A percentile compares a stretch with the other conserved stretches of the same genome.
Evolutionary conservation across 176 grass and related monocot genomes (phyloP).

Genomic region (Avena eriantha): DNA sequence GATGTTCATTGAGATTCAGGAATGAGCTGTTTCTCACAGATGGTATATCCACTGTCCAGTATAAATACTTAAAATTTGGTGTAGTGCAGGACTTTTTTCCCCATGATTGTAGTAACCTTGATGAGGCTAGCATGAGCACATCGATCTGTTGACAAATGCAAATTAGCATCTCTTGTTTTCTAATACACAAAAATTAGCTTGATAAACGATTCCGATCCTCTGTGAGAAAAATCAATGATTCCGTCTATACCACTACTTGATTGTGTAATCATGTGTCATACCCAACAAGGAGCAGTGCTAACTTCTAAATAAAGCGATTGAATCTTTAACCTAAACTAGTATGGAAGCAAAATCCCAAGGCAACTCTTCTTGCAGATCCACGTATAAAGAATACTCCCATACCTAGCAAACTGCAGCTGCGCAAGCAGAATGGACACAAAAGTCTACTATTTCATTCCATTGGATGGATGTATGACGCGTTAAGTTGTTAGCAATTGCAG

Average conservation of each 20-base stretch:
- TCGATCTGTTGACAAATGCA: constrained; percentile 8
- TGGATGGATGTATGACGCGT: too few species aligned
- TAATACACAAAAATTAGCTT: background rate
- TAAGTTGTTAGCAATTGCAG: too few species aligned
- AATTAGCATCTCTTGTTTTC: background rate
- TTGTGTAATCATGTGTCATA: too few species aligned
- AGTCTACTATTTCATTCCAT: background rate
- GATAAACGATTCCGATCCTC: too few species aligned
- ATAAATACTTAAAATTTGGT: too few species aligned
- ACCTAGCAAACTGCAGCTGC: constrained; percentile 45
- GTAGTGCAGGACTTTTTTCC: too few species aligned
- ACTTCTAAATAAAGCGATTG: background rate
- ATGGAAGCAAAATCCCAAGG: constrained; percentile 42
- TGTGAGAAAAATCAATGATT: background rate
- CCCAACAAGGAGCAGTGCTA: background rate
- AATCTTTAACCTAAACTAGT: constrained; percentile 35
- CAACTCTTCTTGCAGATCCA: constrained; percentile 41
- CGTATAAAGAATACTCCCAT: background rate
- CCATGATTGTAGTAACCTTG: too few species aligned
- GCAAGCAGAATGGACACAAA: constrained; percentile 25
- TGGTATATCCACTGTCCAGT: too few species aligned
- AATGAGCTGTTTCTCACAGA: too few species aligned
- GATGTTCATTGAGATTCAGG: too few species aligned
- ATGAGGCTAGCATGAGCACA: constrained; percentile 9
- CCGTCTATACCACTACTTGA: background rate